Base-by-base conservation (phyloP, 208 protist genomes). In the Naegleria lovaniensis region DNA sequence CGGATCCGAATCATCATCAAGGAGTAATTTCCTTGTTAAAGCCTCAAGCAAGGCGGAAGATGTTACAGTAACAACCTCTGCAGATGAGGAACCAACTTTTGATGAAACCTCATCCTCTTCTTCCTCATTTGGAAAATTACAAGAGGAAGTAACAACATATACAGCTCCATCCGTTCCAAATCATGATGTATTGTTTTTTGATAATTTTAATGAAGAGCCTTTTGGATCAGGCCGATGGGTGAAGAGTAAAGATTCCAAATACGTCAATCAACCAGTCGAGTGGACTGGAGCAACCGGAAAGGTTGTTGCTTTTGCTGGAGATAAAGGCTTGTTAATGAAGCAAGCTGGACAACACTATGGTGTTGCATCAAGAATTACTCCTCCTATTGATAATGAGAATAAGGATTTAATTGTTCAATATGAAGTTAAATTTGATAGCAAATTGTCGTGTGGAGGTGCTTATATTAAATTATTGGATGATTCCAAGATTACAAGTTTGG, bases 381-480 rank as follows among this genome's bases (percentile, higher is more conserved):
- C 94, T 16, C 93, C 97, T 52, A 92, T 90, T 11, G 98, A 98
- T 94, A 93, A 97, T 16, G 94, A 94, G 55, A 92, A 93, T 92
- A 97, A 96, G 92, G 92, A 96, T 90, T 91, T 98, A n/a, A 96
- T 98, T 87, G 85, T 98, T 22, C 97, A 97, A 89, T 98, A 96
- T 94, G 96, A 95, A n/a, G 95, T 98, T 33, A 98, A 98, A 92
- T 94, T 97, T 93, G 93, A 95, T 83, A 88, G 94, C 33, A 95
- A 97, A 91, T 85, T 98, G 19, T 93, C 96, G 85, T 98, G 97
- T 93, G 97, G 97, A 90, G 97, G 97, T 90, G 93, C 95, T 87
- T 98, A 98, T 95, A 94, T 98, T 41, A 98, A 98, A 94, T 87
- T 98, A 25, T 92, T 98, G 29, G 95, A 96, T 90, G 91, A 92